Evolutionary conservation across 2,329 filamentous ascomycete genomes (phyloP).

Genomic region (Trichoderma sp.): DNA sequence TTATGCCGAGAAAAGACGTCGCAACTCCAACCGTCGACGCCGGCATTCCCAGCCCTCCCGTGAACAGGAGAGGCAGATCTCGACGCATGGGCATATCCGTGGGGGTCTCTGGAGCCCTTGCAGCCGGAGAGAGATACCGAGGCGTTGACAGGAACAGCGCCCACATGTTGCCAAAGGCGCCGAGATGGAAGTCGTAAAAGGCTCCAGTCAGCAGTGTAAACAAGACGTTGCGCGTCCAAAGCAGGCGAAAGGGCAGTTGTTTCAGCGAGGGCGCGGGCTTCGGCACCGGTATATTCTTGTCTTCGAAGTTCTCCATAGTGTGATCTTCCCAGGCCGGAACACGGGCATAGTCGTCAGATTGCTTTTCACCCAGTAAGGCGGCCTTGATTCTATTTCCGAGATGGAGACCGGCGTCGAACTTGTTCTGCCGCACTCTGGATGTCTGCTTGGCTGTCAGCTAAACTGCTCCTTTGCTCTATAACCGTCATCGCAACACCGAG

Average conservation of each 20-base stretch:
- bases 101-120: conserved; percentile 36
- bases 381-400: conserved; percentile 42
- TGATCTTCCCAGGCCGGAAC: conserved; percentile 3
- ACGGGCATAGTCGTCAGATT: conserved; percentile 33
- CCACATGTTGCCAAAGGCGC: conserved; percentile 70
- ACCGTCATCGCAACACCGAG: background rate
- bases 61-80: conserved; percentile 57
- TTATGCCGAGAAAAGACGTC: conserved; percentile 50
- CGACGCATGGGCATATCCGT: conserved; percentile 32
- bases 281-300: background rate
- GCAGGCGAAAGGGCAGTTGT: conserved; percentile 45
- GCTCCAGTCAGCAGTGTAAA: conserved; percentile 64
- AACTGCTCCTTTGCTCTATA: background rate
- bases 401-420: conserved; percentile 51
- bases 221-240: conserved; percentile 53
- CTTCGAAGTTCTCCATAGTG: conserved; percentile 28
- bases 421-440: conserved; percentile 30
- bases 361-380: conserved; percentile 34
- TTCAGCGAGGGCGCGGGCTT: background rate
- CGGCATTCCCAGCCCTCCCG: conserved; percentile 34
- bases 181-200: conserved; percentile 71
- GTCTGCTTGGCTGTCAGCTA: conserved; percentile 39
- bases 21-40: conserved; percentile 16
- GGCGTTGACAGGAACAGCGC: conserved; percentile 71
- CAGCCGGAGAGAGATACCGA: conserved; percentile 42